Evolutionary conservation across 129 eudicot species (phyloP), one percentile per base, ranked within the genome.

Genomic region (Artemisia annua): DNA sequence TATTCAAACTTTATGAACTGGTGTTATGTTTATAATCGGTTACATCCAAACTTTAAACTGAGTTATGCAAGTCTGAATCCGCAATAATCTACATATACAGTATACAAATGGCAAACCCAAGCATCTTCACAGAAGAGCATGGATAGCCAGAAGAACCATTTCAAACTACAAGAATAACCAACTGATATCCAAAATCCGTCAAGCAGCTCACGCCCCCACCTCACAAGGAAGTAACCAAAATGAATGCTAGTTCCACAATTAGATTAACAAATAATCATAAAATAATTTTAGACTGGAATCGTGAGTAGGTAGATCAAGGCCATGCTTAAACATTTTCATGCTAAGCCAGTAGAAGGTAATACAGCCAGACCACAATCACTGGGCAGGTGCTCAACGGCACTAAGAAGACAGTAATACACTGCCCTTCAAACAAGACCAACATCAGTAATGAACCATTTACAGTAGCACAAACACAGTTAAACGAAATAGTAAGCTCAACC

Each of bases 321-420:
- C 95, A 77, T 92, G 96, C 87, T 87, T 92, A 81, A 92, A 92
- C 78, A 89, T 70, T 75, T 92, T 92, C 96, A 92, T 89, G 85
- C 90, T 83, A 66, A 89, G 90, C 95, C 98, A 92, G 54, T 92
- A 96, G 52, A 92, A 82, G 79, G n/a, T n/a, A 89, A 92, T 14
- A 92, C 86, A 2, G 92, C 88, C n/a, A n/a, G 75, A 87, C 87
- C 55, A 87, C 72, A 18, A 89, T 80, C 67, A 92, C 78, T 3
- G n/a, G 96, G 98, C 30, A 90, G n/a, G 86, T 20, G 96, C n/a
- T 79, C 80, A 93, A 74, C 0, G 91, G 91, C 43, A 89, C 94
- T 87, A 91, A 73, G 76, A 84, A 91, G 80, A n/a, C 97, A 91
- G 74, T 88, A 91, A 75, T 86, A 91, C 79, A n/a, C 97, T 91